Conservation (phyloP, 139 green algal genomes). For the Raphidocelis subcapitata region DNA sequence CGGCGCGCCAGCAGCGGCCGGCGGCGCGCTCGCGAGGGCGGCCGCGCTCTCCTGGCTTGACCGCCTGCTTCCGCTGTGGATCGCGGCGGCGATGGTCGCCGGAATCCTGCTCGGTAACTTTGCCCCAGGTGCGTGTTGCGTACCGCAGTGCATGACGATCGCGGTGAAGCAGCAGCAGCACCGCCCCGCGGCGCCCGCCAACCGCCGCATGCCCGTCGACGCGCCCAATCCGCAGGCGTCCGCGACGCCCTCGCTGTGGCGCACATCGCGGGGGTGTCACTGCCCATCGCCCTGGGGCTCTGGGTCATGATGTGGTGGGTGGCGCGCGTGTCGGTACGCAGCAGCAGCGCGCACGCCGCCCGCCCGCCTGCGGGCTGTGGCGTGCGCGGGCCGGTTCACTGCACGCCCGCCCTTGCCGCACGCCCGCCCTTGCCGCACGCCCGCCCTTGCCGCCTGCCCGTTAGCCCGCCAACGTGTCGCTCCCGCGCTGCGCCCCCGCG, state of each 20-base stretch:
- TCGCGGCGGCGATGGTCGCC: conserved; percentile 43
- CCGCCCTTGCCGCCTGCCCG: too few species aligned
- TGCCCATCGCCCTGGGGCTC: conserved; percentile 55
- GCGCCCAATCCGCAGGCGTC: background rate
- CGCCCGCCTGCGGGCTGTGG: too few species aligned
- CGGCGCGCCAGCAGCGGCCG: too few species aligned
- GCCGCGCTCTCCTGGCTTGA: conserved; percentile 37
- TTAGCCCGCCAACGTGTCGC: too few species aligned
- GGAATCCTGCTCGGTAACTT: conserved; percentile 39
- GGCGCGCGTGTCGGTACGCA: too few species aligned
- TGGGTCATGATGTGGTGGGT: conserved; percentile 56
- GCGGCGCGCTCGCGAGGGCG: background rate
- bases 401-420: too few species aligned
- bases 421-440: too few species aligned
- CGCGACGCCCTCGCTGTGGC: background rate
- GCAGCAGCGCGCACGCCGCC: too few species aligned
- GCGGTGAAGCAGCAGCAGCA: background rate
- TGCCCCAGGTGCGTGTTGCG: background rate
- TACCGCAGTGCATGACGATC: background rate
- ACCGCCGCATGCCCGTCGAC: too few species aligned
- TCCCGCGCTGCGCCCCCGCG: too few species aligned
- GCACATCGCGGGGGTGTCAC: conserved; percentile 34
- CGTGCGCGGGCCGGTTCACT: too few species aligned
- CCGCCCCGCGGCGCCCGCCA: too few species aligned
- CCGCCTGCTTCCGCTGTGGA: conserved; percentile 47